Evolutionary conservation across 441 rosid species (phyloP).

Genomic region (Gossypium armourianum): DNA sequence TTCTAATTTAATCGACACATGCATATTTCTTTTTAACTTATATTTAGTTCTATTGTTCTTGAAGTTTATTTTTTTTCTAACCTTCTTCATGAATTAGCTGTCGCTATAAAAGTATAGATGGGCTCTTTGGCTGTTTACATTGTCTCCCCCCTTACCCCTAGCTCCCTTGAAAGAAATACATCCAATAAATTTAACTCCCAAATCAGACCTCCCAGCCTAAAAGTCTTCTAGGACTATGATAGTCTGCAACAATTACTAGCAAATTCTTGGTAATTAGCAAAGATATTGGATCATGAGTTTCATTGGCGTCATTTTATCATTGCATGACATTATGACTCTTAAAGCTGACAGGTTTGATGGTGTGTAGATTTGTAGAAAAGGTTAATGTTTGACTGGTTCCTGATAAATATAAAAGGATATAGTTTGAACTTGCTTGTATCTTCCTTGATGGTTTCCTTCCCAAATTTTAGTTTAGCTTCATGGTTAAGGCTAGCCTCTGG

Average conservation of each 20-base stretch:
- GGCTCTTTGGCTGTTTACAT: background rate
- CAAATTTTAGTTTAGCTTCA: background rate
- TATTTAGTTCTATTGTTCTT: background rate
- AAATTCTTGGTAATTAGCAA: background rate
- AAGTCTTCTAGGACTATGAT: background rate
- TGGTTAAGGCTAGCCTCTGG: background rate
- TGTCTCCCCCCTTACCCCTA: background rate
- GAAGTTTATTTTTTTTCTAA: background rate
- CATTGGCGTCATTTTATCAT: background rate
- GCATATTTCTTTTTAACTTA: background rate
- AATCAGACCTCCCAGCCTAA: background rate
- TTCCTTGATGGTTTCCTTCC: background rate
- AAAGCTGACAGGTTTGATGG: background rate
- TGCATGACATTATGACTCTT: background rate
- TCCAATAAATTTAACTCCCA: background rate
- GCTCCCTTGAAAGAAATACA: background rate
- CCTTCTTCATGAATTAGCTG: background rate
- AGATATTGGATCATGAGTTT: background rate
- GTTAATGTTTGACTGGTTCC: background rate
- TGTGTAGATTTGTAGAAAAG: background rate
- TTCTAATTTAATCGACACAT: background rate
- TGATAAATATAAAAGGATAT: background rate
- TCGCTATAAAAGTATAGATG: background rate
- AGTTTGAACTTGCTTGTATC: slow-evolving; percentile 5
- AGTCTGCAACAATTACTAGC: background rate